Percentiles rank a stretch among this genome's conserved stretches.
These are phyloP conservation scores for Neonothopanus nambi DNA, from an alignment of 1,284 basidiomycete genomes.

Conservation along the genomic window DNA sequence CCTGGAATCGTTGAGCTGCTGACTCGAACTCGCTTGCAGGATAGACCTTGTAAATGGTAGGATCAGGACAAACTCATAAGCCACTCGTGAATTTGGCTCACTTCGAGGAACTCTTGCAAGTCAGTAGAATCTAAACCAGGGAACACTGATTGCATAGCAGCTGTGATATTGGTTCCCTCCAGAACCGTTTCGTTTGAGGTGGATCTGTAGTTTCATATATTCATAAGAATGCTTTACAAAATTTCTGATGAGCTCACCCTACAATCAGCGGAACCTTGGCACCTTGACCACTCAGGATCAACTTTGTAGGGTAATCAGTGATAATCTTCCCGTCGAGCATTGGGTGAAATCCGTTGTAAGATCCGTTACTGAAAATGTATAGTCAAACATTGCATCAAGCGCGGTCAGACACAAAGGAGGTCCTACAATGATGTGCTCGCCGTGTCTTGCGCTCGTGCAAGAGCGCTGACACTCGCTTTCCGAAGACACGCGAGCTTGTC, in stretches of 20 bases:
- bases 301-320: slow-evolving; percentile 45
- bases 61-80: too few relatives aligned
- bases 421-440: slow-evolving; percentile 22
- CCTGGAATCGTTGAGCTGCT: slow-evolving; percentile 39
- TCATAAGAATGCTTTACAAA: too few relatives aligned
- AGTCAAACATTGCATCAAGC: too few relatives aligned
- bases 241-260: slow-evolving; percentile 41
- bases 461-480: slow-evolving; percentile 45
- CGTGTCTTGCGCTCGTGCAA: slow-evolving; percentile 57
- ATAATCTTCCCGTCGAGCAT: slow-evolving; percentile 53
- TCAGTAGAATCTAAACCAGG: slow-evolving; percentile 5
- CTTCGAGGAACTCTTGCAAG: slow-evolving; percentile 9
- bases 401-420: not conserved
- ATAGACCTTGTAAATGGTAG: slow-evolving; percentile 1
- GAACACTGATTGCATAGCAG: slow-evolving; percentile 6
- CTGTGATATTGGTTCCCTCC: slow-evolving; percentile 10
- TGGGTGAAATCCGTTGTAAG: slow-evolving; percentile 41
- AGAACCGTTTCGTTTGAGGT: slow-evolving; percentile 15
- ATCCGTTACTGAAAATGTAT: slow-evolving; percentile 31
- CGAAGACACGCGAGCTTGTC: slow-evolving; percentile 48
- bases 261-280: slow-evolving; percentile 54
- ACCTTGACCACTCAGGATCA: slow-evolving; percentile 45
- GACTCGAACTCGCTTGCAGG: slow-evolving; percentile 37
- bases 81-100: not conserved
- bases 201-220: not conserved